Conservation (phyloP, 2,329 filamentous ascomycete genomes). For the Talaromyces sp. region DNA sequence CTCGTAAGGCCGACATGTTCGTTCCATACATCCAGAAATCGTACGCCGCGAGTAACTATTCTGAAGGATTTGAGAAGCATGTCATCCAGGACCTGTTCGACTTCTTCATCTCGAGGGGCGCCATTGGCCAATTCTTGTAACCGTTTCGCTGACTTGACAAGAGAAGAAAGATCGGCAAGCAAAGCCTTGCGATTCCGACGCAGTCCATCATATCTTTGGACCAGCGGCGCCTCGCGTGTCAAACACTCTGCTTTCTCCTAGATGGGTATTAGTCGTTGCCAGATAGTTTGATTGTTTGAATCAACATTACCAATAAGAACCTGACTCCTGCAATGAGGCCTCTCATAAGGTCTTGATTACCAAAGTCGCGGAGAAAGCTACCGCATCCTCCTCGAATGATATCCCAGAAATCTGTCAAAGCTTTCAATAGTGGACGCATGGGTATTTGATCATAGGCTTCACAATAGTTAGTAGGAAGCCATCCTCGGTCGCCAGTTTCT, state of each 20-base stretch:
- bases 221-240: slow-evolving; percentile 71
- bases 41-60: slow-evolving; percentile 85
- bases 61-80: slow-evolving; percentile 92
- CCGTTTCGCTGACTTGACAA: slow-evolving; percentile 85
- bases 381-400: slow-evolving; percentile 73
- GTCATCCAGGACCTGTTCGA: slow-evolving; percentile 70
- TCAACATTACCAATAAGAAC: slow-evolving; percentile 67
- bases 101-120: slow-evolving; percentile 37
- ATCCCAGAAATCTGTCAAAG: slow-evolving; percentile 89
- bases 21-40: slow-evolving; percentile 82
- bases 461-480: slow-evolving; percentile 98
- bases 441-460: slow-evolving; percentile 87
- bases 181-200: slow-evolving; percentile 81
- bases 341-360: slow-evolving; percentile 90
- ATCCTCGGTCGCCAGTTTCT: slow-evolving; percentile 80
- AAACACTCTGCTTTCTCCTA: slow-evolving; percentile 87
- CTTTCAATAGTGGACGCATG: slow-evolving; percentile 79
- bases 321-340: slow-evolving; percentile 91
- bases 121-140: slow-evolving; percentile 70
- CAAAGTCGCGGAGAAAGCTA: slow-evolving; percentile 73
- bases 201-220: slow-evolving; percentile 72
- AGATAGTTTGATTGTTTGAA: background rate
- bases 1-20: slow-evolving; percentile 50
- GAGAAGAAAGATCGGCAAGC: slow-evolving; percentile 79
- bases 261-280: slow-evolving; percentile 14